Evolutionary conservation across 2,329 filamentous ascomycete species (phyloP).

Genomic region (Cladophialophora yegresii): DNA sequence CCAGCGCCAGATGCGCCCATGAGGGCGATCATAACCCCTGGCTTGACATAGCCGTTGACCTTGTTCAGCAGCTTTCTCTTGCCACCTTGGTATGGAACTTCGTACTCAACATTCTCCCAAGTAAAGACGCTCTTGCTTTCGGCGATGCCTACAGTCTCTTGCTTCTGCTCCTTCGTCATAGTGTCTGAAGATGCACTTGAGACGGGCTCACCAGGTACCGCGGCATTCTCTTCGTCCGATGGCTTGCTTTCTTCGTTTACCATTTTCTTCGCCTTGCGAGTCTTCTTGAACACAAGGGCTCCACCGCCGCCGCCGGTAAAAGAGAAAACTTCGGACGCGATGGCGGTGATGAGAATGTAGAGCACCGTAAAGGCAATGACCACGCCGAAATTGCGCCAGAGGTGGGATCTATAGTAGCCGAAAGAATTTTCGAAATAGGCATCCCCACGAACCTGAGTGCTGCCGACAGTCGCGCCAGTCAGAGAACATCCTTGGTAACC

Average conservation of each 20-base stretch:
- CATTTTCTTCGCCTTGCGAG: slow-evolving; percentile 60
- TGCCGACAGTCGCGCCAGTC: slow-evolving; percentile 58
- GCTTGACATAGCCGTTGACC: slow-evolving; percentile 76
- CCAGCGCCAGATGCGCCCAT: slow-evolving; percentile 82
- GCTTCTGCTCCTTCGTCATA: slow-evolving; percentile 39
- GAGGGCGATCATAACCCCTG: slow-evolving; percentile 75
- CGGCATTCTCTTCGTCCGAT: slow-evolving; percentile 60
- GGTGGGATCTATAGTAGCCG: slow-evolving; percentile 54
- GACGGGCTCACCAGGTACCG: slow-evolving; percentile 37
- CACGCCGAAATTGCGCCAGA: slow-evolving; percentile 76
- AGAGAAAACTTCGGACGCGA: slow-evolving; percentile 67
- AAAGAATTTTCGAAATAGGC: slow-evolving; percentile 59
- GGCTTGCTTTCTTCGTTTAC: slow-evolving; percentile 49
- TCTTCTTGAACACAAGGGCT: slow-evolving; percentile 70
- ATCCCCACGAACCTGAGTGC: slow-evolving; percentile 54
- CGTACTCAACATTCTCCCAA: slow-evolving; percentile 71
- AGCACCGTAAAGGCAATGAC: slow-evolving; percentile 73
- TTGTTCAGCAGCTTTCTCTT: slow-evolving; percentile 66
- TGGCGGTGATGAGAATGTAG: slow-evolving; percentile 70
- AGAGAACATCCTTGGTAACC: slow-evolving; percentile 64
- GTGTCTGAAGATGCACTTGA: slow-evolving; percentile 41
- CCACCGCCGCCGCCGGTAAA: slow-evolving; percentile 59
- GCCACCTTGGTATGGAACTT: slow-evolving; percentile 67
- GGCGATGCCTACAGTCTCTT: slow-evolving; percentile 50
- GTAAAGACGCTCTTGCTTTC: slow-evolving; percentile 68